These are phyloP conservation scores for Cercospora sp. DNA, from an alignment of 2,329 filamentous ascomycete species.

Conservation along the genomic window DNA sequence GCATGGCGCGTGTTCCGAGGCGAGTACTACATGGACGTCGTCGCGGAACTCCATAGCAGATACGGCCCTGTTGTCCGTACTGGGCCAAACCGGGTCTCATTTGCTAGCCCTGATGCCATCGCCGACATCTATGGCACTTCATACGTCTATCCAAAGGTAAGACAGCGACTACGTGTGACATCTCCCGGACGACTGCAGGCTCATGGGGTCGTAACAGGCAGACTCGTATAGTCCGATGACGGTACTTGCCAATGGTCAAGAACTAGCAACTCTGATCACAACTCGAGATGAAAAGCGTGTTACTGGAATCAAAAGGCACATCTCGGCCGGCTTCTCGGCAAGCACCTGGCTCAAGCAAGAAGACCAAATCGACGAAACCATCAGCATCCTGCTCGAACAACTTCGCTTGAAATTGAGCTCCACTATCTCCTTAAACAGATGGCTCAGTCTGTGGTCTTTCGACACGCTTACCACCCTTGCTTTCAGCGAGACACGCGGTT, in stretches of 20 bases:
- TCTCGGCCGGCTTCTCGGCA: conserved; percentile 20
- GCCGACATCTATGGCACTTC: conserved; percentile 19
- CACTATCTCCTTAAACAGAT: conserved; percentile 6
- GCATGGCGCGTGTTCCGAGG: conserved; percentile 18
- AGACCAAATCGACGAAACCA: conserved; percentile 16
- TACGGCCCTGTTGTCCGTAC: conserved; percentile 36
- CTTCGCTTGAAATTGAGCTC: not conserved
- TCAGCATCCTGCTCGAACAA: conserved; percentile 14
- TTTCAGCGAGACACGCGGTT: conserved; percentile 18
- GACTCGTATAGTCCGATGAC: conserved; percentile 20
- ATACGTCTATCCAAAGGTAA: conserved; percentile 1
- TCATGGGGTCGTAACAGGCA: not conserved
- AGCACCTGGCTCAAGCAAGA: conserved; percentile 22
- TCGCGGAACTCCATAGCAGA: conserved; percentile 24
- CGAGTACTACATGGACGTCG: conserved; percentile 33
- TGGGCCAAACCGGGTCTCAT: conserved; percentile 34
- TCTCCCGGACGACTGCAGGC: too few relatives aligned
- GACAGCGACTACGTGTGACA: not conserved
- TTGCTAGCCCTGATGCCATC: conserved; percentile 16
- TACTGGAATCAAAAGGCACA: conserved; percentile 19
- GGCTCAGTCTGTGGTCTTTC: conserved; percentile 21
- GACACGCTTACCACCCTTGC: conserved; percentile 21
- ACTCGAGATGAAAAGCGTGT: conserved; percentile 19
- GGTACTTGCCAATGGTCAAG: conserved; percentile 15
- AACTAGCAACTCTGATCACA: conserved; percentile 17